phyloP scores from a whole-genome alignment of 306 rosid species.

The Vachellia pachyceras region DNA sequence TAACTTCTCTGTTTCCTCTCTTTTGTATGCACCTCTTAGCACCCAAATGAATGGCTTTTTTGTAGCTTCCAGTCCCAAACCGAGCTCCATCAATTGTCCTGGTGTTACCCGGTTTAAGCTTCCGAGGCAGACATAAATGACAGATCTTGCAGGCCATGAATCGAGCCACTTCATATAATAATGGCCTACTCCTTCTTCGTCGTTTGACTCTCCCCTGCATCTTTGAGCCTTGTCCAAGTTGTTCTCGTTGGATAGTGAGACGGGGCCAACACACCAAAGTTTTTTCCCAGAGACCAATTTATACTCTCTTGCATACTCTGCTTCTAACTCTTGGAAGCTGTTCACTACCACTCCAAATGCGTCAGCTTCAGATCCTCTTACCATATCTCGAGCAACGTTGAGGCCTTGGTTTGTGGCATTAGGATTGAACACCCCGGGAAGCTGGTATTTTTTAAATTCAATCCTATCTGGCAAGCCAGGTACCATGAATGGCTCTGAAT shows the following conservation, averaged over 20 bases:
- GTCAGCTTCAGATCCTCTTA: slow-evolving; percentile 1
- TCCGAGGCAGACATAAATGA: slow-evolving; percentile 61
- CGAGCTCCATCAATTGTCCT: slow-evolving; percentile 54
- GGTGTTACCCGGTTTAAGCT: slow-evolving; percentile 48
- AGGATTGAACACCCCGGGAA: slow-evolving; percentile 24
- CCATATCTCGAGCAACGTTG: slow-evolving; percentile 11
- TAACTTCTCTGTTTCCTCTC: slow-evolving; percentile 46
- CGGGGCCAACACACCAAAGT: slow-evolving; percentile 65
- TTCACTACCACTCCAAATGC: slow-evolving; percentile 55
- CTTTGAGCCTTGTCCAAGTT: slow-evolving; percentile 48
- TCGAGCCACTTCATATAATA: slow-evolving; percentile 59
- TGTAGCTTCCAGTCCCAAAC: slow-evolving; percentile 61
- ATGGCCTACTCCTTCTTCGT: slow-evolving; percentile 20
- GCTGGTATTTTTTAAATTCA: slow-evolving; percentile 38
- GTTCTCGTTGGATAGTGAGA: slow-evolving; percentile 40
- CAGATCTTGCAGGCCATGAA: slow-evolving; percentile 47
- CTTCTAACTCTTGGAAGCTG: slow-evolving; percentile 53
- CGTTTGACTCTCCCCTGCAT: slow-evolving; percentile 39
- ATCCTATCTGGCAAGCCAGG: slow-evolving; percentile 40
- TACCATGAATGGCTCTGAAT: slow-evolving; percentile 27
- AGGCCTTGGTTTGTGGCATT: neutral
- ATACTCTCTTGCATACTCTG: slow-evolving; percentile 38
- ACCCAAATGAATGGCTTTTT: slow-evolving; percentile 75
- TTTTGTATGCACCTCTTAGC: slow-evolving; percentile 42
- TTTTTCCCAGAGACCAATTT: slow-evolving; percentile 12